Conservation (phyloP, 768 basidiomycete species). For the Tephrocybe sp. region DNA sequence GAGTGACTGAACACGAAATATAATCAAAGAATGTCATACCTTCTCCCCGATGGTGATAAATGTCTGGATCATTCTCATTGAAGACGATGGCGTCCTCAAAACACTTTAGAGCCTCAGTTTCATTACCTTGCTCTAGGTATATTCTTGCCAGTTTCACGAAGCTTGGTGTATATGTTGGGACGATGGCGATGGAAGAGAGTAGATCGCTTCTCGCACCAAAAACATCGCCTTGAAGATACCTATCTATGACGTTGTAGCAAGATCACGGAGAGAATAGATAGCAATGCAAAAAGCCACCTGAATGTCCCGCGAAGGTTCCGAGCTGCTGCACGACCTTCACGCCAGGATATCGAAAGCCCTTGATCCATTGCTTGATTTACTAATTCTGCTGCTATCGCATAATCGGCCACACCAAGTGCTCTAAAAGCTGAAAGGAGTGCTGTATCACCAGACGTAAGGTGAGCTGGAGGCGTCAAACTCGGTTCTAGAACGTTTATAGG, state of each 20-base stretch:
- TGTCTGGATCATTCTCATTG: slow-evolving; percentile 85
- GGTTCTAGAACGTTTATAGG: slow-evolving; percentile 40
- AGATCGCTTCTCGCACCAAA: slow-evolving; percentile 80
- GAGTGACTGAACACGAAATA: neutral
- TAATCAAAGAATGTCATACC: slow-evolving; percentile 40
- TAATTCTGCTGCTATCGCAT: slow-evolving; percentile 73
- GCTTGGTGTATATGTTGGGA: slow-evolving; percentile 76
- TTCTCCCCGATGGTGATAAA: slow-evolving; percentile 98
- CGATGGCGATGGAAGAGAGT: slow-evolving; percentile 65
- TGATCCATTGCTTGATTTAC: slow-evolving; percentile 85
- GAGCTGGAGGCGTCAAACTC: slow-evolving; percentile 67
- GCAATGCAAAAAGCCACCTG: slow-evolving; percentile 53
- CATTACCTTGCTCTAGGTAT: slow-evolving; percentile 89
- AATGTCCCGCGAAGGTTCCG: slow-evolving; percentile 93
- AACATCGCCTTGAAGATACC: slow-evolving; percentile 87
- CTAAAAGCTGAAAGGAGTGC: slow-evolving; percentile 79
- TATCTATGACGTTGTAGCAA: slow-evolving; percentile 21
- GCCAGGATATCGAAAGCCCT: slow-evolving; percentile 62
- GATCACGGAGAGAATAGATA: neutral
- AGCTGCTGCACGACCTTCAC: slow-evolving; percentile 77
- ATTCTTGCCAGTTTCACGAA: slow-evolving; percentile 96
- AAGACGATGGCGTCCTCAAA: slow-evolving; percentile 86
- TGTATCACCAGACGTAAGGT: slow-evolving; percentile 73
- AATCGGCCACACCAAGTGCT: slow-evolving; percentile 82
- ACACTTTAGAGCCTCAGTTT: slow-evolving; percentile 78